A percentile compares a stretch with the other conserved stretches of the same genome.
These are phyloP conservation scores for Cucurbita pepo DNA, from an alignment of 306 rosid species.

Conservation along the genomic window DNA sequence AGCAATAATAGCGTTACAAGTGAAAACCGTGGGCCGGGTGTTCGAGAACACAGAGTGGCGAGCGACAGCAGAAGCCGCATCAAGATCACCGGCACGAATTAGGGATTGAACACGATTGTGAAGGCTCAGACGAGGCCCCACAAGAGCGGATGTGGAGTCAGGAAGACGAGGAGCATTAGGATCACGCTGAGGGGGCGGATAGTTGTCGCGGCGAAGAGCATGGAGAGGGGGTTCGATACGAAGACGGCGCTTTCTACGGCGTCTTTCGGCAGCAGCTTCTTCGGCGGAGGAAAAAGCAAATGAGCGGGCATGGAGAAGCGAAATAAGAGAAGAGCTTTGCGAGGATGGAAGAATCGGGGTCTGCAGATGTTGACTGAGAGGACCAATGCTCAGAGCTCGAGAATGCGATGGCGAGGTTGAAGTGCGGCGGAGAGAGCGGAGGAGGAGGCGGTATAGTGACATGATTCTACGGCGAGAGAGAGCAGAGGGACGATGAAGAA, in stretches of 20 bases:
- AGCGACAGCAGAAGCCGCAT: constrained; percentile 67
- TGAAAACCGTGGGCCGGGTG: constrained; percentile 94
- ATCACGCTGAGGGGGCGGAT: constrained; percentile 33
- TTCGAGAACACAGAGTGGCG: constrained; percentile 68
- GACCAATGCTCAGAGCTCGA: background rate
- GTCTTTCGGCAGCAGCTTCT: constrained; percentile 91
- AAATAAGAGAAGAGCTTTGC: background rate
- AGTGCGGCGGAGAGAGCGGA: constrained; percentile 40
- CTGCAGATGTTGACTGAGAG: background rate
- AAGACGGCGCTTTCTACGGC: constrained; percentile 73
- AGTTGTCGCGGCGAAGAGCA: constrained; percentile 60
- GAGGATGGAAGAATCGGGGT: constrained; percentile 3
- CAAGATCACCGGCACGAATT: constrained; percentile 80
- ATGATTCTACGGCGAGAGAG: background rate
- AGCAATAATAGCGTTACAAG: constrained; percentile 90
- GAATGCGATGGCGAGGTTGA: background rate
- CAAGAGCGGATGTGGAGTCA: constrained; percentile 64
- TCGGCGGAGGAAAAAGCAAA: constrained; percentile 84
- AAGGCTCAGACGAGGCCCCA: constrained; percentile 73
- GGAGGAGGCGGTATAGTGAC: constrained; percentile 46
- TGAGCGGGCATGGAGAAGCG: constrained; percentile 22
- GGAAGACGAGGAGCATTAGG: constrained; percentile 90
- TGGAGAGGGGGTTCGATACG: constrained; percentile 89
- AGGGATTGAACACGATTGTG: constrained; percentile 91
- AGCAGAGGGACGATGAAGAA: background rate